Evolutionary conservation across 75 land plant species (phyloP), one percentile per base, ranked within the genome.

Genomic region (Cunninghamia lanceolata): DNA sequence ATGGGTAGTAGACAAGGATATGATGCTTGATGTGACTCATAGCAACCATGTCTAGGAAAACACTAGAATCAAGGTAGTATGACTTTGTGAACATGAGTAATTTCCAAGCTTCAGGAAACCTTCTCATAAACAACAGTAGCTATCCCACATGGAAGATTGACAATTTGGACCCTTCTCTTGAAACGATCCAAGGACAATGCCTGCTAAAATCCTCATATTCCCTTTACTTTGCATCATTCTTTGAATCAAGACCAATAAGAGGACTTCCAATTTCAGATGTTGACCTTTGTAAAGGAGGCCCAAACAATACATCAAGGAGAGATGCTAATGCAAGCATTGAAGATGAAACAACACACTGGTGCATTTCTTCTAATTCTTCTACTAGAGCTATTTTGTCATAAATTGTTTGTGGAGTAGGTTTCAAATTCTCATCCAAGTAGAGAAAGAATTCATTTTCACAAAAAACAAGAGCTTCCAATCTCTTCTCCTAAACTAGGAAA

Each of bases 101-200:
- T 35, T 13, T 83, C 99, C 99, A 98, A 86, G 94, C 88, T 45
- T 93, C 89, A 74, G 96, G 95, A 86, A 95, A 91, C 71, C 74
- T 89, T 85, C 84, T 91, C 16, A 92, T 89, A 83, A 98, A 94
- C 40, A 91, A 83, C 42, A 98, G 68, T 6, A 98, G 75, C 87
- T 89, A 47, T 96, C 96, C 99, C 99, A 98, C 96, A 98, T 95
- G 19, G 97, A 86, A 81, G 93, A 91, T 92, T 98, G 97, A 84
- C 99, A 98, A 34, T 86, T 47, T 40, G 96, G 89, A 85, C 93
- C 93, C 88, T 93, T 96, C 76, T 98, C 99, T 89, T 94, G 93
- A 47, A 96, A 93, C 76, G 96, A 82, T 79, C 99, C 98, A 88
- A 96, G 95, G 34, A 96, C 88, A 71, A 91, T 40, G 8, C 87